phyloP scores from a whole-genome alignment of 805 yeast genomes.

The Cyberlindnera lachancei region DNA sequence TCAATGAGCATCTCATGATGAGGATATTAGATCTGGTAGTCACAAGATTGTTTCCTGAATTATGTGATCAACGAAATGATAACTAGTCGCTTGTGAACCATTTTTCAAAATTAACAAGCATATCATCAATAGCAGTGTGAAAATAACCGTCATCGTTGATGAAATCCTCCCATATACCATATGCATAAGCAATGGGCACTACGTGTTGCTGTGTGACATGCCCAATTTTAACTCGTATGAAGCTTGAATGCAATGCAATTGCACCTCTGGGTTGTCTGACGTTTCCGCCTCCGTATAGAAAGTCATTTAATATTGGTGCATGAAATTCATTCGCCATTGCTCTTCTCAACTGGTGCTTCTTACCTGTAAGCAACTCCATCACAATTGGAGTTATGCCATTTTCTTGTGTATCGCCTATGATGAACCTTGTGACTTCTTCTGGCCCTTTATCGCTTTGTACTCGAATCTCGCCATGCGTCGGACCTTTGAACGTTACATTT shows the following conservation, averaged over 20 bases:
- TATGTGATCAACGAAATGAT: too few relatives aligned
- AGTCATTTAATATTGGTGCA: constrained; percentile 27
- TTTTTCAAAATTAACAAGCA: too few relatives aligned
- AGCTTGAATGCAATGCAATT: constrained; percentile 33
- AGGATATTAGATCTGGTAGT: constrained; percentile 35
- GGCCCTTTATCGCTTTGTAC: constrained; percentile 1
- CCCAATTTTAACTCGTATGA: constrained; percentile 27
- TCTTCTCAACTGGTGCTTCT: constrained; percentile 30
- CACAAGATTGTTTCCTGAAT: constrained; percentile 33
- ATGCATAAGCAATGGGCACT: constrained; percentile 13
- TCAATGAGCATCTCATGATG: constrained; percentile 38
- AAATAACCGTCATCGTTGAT: constrained; percentile 22
- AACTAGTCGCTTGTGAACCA: background rate
- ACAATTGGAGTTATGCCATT: constrained; percentile 18
- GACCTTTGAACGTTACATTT: background rate
- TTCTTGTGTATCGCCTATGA: constrained; percentile 3
- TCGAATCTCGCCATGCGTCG: constrained; percentile 1
- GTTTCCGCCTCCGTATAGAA: constrained; percentile 18
- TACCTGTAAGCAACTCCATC: constrained; percentile 30
- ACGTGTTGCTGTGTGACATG: background rate
- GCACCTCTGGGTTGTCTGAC: constrained; percentile 1
- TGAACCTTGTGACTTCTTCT: constrained; percentile 11
- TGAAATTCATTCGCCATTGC: constrained; percentile 2
- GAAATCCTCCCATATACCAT: constrained; percentile 23
- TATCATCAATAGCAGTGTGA: too few relatives aligned